A percentile compares a stretch with the other conserved stretches of the same genome.
These are phyloP conservation scores for Dictyostelium brefeldianum DNA, from an alignment of 78 protist species.

Conservation along the genomic window DNA sequence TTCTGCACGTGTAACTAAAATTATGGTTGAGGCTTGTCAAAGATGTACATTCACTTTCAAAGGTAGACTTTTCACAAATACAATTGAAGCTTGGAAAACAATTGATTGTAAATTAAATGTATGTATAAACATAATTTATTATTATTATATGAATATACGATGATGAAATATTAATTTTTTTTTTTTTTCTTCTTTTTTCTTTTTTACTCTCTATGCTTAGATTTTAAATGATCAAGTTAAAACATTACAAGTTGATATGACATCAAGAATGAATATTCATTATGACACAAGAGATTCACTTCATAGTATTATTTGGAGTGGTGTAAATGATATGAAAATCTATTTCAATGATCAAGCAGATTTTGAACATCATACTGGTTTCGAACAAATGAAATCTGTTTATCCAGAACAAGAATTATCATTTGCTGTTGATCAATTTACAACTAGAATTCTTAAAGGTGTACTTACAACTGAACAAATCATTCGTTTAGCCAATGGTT, in stretches of 20 bases:
- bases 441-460: constrained; percentile 70
- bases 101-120: constrained; percentile 58
- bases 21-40: constrained; percentile 76
- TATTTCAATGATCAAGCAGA: constrained; percentile 41
- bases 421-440: constrained; percentile 80
- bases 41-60: constrained; percentile 65
- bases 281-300: constrained; percentile 66
- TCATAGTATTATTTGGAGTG: constrained; percentile 68
- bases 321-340: constrained; percentile 82
- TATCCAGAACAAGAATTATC: constrained; percentile 36
- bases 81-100: constrained; percentile 83
- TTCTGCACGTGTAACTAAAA: constrained; percentile 53
- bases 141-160: too few relatives aligned
- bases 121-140: not conserved
- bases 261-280: constrained; percentile 49
- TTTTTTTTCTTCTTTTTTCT: not conserved
- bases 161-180: not conserved
- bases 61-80: constrained; percentile 60
- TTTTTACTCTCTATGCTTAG: not conserved
- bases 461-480: constrained; percentile 72
- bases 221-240: constrained; percentile 74
- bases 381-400: constrained; percentile 78
- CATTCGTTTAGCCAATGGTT: constrained; percentile 80
- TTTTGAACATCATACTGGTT: constrained; percentile 66
- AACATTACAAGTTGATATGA: constrained; percentile 85